Evolutionary conservation across 331 rosid genomes (phyloP).

Genomic region (Acacia concinna): DNA sequence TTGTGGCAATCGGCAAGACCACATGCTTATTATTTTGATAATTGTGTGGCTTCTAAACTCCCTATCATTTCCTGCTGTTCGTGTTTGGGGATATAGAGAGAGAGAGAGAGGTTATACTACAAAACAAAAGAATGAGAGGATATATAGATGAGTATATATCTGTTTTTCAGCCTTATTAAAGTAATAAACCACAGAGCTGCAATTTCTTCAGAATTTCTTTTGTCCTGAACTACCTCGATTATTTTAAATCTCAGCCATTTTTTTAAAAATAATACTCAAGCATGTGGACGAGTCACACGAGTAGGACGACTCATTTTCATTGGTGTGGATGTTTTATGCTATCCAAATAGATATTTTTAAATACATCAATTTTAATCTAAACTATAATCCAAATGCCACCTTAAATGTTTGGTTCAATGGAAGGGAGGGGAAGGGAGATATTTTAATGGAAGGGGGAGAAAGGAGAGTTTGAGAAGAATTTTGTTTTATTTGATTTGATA

Average conservation of each 20-base stretch:
- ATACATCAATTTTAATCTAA: too few species aligned
- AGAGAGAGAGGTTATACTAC: background rate
- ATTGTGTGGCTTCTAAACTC: conserved; percentile 7
- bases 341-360: background rate
- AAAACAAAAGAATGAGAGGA: background rate
- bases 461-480: too few species aligned
- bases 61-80: background rate
- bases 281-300: background rate
- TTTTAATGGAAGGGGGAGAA: too few species aligned
- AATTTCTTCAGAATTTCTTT: too few species aligned
- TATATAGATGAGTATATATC: background rate
- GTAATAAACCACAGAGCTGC: too few species aligned
- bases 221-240: background rate
- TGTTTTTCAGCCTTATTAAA: background rate
- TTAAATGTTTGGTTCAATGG: too few species aligned
- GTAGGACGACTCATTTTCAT: background rate
- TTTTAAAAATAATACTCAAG: background rate
- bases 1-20: conserved; percentile 41
- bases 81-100: background rate
- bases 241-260: background rate
- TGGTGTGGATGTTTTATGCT: background rate
- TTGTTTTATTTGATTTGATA: too few species aligned
- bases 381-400: background rate
- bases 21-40: conserved; percentile 27
- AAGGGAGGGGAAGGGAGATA: too few species aligned